Evolutionary conservation across 1,284 basidiomycete species (phyloP).

Genomic region (Ustilago bromivora): DNA sequence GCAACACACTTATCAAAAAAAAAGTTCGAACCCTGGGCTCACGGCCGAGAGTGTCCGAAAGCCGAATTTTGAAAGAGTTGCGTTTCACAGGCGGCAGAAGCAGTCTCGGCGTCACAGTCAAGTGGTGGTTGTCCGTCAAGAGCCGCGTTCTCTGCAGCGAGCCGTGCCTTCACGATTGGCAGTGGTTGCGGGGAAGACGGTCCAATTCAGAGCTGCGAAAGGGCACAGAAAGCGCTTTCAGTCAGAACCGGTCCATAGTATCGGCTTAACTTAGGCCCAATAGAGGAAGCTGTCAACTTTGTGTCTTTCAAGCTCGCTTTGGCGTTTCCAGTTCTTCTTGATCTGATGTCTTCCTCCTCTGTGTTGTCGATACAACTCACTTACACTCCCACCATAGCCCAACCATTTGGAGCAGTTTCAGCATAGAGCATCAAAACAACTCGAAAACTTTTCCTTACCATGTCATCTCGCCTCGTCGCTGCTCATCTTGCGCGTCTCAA

Average conservation of each 20-base stretch:
- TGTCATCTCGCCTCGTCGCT: conserved; percentile 37
- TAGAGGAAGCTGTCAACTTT: background rate
- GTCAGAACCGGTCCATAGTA: background rate
- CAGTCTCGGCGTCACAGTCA: conserved; percentile 1
- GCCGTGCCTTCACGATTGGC: background rate
- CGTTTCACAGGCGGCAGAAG: background rate
- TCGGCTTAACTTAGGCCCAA: conserved; percentile 15
- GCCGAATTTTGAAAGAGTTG: background rate
- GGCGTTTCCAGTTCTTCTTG: conserved; percentile 18
- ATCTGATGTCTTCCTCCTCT: background rate
- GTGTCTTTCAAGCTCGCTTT: conserved; percentile 21
- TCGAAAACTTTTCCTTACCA: conserved; percentile 3
- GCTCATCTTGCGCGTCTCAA: conserved; percentile 46
- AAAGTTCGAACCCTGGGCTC: conserved; percentile 15
- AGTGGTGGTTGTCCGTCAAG: conserved; percentile 1
- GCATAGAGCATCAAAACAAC: background rate
- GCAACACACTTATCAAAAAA: conserved; percentile 2
- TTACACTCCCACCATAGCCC: background rate
- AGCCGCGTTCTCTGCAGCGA: background rate
- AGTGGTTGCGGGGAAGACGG: conserved; percentile 42
- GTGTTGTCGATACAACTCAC: background rate
- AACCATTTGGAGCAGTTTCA: background rate
- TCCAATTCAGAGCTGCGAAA: conserved; percentile 3
- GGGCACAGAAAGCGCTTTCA: conserved; percentile 7
- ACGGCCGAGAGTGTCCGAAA: conserved; percentile 25